These are phyloP conservation scores for Phytophthora colocasiae DNA, from an alignment of 352 stramenopile genomes.

Conservation along the genomic window DNA sequence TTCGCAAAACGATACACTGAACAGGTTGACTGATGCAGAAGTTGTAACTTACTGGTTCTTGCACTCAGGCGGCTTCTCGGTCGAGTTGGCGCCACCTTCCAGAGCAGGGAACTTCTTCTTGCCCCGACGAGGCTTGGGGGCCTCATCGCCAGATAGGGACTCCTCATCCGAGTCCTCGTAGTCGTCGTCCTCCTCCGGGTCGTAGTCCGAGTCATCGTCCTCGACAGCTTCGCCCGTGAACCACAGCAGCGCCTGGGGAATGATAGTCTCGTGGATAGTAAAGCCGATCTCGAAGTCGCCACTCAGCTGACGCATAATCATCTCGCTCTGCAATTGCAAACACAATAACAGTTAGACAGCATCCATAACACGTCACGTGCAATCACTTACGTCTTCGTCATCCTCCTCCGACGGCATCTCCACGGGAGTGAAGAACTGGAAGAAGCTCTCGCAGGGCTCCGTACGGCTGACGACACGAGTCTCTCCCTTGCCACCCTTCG, in stretches of 20 bases:
- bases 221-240: slow-evolving; percentile 86
- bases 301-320: slow-evolving; percentile 87
- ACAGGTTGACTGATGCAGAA: slow-evolving; percentile 18
- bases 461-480: slow-evolving; percentile 81
- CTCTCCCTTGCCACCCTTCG: slow-evolving; percentile 79
- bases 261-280: slow-evolving; percentile 89
- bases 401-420: slow-evolving; percentile 89
- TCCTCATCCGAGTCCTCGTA: slow-evolving; percentile 77
- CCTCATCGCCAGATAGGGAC: slow-evolving; percentile 62
- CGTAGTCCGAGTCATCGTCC: slow-evolving; percentile 84
- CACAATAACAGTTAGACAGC: slow-evolving; percentile 18
- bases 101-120: slow-evolving; percentile 87
- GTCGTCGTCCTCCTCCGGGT: slow-evolving; percentile 79
- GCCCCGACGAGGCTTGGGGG: slow-evolving; percentile 46
- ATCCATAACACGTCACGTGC: background rate
- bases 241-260: slow-evolving; percentile 87
- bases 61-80: slow-evolving; percentile 88
- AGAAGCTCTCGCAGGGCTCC: slow-evolving; percentile 88
- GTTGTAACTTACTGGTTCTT: slow-evolving; percentile 85
- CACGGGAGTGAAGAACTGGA: slow-evolving; percentile 87
- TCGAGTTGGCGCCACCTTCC: slow-evolving; percentile 62
- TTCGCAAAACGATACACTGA: slow-evolving; percentile 36
- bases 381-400: slow-evolving; percentile 73
- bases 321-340: slow-evolving; percentile 63
- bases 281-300: slow-evolving; percentile 89